Percentiles rank a stretch among this genome's conserved stretches.
phyloP scores from a whole-genome alignment of 225 moss, liverwort and hornwort species.

The Lunularia cruciata region DNA sequence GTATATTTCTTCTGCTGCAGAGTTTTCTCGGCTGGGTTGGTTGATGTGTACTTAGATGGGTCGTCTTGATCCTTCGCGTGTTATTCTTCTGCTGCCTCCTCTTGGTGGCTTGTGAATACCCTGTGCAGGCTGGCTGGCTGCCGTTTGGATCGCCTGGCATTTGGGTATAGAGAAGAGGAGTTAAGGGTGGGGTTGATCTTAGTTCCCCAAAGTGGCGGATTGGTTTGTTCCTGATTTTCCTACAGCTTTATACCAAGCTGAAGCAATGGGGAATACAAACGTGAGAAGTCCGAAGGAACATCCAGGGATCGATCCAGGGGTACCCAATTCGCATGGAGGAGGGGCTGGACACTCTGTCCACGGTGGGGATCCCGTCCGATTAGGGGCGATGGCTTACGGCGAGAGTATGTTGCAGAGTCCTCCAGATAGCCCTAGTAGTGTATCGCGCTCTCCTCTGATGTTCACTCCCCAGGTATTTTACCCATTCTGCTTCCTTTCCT shows the following conservation, averaged over 20 bases:
- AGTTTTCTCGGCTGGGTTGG: no score
- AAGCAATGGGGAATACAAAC: conserved; percentile 35
- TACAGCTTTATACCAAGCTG: conserved; percentile 2
- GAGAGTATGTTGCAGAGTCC: conserved; percentile 95
- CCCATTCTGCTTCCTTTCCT: neutral
- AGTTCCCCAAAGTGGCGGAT: conserved; percentile 17
- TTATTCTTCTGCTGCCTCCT: no score
- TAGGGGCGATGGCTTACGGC: conserved; percentile 49
- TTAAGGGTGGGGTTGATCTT: neutral
- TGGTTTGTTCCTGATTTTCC: conserved; percentile 11
- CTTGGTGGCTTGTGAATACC: no score
- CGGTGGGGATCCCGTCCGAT: conserved; percentile 41
- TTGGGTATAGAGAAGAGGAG: no score
- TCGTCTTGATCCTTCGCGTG: neutral
- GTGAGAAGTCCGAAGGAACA: conserved; percentile 27
- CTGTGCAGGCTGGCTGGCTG: conserved; percentile 4
- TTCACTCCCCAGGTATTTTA: conserved; percentile 83
- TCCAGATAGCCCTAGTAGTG: conserved; percentile 92
- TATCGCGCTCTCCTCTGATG: conserved; percentile 98
- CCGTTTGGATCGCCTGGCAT: conserved; percentile 21
- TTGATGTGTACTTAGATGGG: no score
- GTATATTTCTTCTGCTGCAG: neutral
- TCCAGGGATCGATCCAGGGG: conserved; percentile 22
- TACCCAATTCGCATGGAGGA: conserved; percentile 23
- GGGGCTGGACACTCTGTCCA: conserved; percentile 4